These are phyloP conservation scores for Spongospora subterranea DNA, from an alignment of 208 protist species.

Conservation along the genomic window DNA sequence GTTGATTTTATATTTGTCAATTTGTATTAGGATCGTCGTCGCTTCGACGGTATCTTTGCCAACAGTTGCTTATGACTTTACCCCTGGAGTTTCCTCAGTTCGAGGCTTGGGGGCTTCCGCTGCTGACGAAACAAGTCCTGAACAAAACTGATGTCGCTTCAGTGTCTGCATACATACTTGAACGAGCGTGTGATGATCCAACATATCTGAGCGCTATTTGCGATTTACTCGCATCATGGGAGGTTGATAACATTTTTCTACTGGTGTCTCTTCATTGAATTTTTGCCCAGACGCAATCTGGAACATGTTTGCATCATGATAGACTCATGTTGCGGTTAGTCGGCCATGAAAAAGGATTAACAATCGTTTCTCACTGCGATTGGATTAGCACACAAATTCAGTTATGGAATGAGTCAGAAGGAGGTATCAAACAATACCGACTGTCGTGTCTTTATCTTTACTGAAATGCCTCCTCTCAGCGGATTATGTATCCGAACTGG, in stretches of 20 bases:
- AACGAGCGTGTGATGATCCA: constrained; percentile 10
- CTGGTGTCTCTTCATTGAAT: background rate
- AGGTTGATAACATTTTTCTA: background rate
- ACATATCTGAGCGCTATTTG: background rate
- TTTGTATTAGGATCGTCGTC: background rate
- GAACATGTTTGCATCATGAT: background rate
- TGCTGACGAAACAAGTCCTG: background rate
- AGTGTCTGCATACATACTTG: background rate
- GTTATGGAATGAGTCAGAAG: background rate
- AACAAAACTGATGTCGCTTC: background rate
- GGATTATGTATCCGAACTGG: background rate
- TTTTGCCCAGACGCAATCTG: background rate
- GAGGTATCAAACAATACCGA: background rate
- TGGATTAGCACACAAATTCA: background rate
- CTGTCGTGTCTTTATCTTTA: background rate
- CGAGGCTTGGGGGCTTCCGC: constrained; percentile 24
- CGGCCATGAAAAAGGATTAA: background rate
- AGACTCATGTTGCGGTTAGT: constrained; percentile 9
- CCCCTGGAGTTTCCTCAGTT: background rate
- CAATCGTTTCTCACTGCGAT: background rate
- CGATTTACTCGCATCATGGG: background rate
- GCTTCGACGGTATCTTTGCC: background rate
- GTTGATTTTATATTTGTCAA: background rate
- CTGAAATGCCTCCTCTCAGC: background rate
- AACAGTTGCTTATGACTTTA: constrained; percentile 31